phyloP scores from a whole-genome alignment of 2,329 filamentous ascomycete genomes.

The Cercospora sp. region DNA sequence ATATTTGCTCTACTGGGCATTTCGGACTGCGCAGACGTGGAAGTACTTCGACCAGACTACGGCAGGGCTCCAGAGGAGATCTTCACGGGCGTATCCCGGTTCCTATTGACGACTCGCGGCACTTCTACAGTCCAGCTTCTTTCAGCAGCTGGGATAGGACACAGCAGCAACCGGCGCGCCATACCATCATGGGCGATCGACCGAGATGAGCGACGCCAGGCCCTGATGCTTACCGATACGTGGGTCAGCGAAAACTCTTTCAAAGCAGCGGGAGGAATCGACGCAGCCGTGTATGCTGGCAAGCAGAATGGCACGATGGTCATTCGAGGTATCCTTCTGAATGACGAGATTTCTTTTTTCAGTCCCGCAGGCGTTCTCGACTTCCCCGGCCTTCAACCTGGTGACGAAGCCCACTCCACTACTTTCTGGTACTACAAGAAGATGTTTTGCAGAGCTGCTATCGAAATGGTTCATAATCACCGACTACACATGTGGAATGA shows the following conservation, averaged over 20 bases:
- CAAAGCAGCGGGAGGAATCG: neutral
- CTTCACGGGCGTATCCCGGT: neutral
- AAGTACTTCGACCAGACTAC: neutral
- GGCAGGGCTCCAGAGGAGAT: neutral
- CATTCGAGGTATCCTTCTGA: neutral
- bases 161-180: neutral
- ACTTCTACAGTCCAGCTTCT: neutral
- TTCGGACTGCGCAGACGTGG: neutral
- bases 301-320: neutral
- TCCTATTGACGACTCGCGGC: neutral
- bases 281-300: neutral
- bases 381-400: neutral
- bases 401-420: neutral
- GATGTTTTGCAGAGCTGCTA: neutral
- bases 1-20: neutral
- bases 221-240: neutral
- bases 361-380: neutral
- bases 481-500: neutral
- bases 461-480: neutral
- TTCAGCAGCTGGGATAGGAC: neutral
- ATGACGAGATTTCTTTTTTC: neutral
- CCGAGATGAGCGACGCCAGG: neutral
- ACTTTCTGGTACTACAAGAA: neutral
- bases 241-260: neutral
- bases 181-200: neutral